Evolutionary conservation across 345 rosid species (phyloP).

Genomic region (Turnera subulata): DNA sequence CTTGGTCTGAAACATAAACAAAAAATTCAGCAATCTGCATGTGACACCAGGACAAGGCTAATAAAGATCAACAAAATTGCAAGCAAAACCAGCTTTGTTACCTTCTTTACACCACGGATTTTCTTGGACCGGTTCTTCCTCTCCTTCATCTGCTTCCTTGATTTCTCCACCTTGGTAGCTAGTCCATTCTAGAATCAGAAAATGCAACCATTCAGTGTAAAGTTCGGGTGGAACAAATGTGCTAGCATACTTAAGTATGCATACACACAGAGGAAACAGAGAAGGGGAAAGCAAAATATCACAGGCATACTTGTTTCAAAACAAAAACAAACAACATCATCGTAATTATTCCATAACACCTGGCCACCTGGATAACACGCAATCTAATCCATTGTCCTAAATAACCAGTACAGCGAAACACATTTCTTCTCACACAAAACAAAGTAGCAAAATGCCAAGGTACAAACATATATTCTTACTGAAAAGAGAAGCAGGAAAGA

Average conservation of each 20-base stretch:
- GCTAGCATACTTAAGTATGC: background rate
- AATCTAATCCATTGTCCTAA: no score
- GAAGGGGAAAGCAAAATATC: background rate
- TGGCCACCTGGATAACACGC: no score
- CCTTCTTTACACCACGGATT: conserved; percentile 30
- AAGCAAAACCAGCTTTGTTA: background rate
- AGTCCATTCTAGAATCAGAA: conserved; percentile 30
- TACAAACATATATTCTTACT: no score
- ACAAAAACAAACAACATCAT: no score
- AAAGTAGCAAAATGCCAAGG: no score
- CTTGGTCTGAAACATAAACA: conserved; percentile 24
- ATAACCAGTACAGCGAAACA: no score
- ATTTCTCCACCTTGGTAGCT: conserved; percentile 25
- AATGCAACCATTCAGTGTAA: background rate
- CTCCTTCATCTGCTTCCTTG: conserved; percentile 34
- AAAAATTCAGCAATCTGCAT: background rate
- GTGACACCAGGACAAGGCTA: background rate
- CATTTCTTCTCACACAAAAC: no score
- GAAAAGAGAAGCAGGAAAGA: no score
- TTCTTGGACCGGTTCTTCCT: conserved; percentile 33
- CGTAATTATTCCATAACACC: no score
- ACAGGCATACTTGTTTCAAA: no score
- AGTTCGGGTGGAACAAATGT: background rate
- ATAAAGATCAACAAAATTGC: background rate
- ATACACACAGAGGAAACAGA: background rate